These are phyloP conservation scores for Lentinus polychrous DNA, from an alignment of 1,284 basidiomycete species.

Conservation along the genomic window DNA sequence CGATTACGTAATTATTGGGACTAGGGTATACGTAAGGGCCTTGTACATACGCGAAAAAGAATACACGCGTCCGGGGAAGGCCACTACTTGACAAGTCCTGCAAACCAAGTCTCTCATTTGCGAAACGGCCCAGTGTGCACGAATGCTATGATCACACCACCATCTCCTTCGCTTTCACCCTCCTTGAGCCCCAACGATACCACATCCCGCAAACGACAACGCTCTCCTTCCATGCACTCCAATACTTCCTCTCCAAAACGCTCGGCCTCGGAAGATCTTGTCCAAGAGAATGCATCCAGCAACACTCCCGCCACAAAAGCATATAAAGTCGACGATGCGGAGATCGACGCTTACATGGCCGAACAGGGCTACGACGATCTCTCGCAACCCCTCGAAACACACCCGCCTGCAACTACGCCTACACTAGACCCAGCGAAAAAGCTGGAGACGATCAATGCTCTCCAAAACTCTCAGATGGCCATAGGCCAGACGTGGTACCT, in stretches of 20 bases:
- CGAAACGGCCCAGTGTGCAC: background rate
- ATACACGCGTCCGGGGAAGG: no score
- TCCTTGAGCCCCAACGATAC: slow-evolving; percentile 19
- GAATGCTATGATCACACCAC: slow-evolving; percentile 26
- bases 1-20: background rate
- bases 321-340: slow-evolving; percentile 15
- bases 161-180: slow-evolving; percentile 23
- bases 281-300: slow-evolving; percentile 31
- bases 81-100: no score
- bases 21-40: background rate
- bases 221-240: slow-evolving; percentile 44
- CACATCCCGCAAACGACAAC: slow-evolving; percentile 38
- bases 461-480: slow-evolving; percentile 42
- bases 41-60: background rate
- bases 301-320: background rate
- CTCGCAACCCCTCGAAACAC: slow-evolving; percentile 19
- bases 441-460: slow-evolving; percentile 39
- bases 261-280: slow-evolving; percentile 52
- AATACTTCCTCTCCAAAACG: slow-evolving; percentile 62
- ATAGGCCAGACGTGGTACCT: slow-evolving; percentile 77
- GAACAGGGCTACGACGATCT: slow-evolving; percentile 45
- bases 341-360: slow-evolving; percentile 68
- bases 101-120: no score
- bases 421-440: slow-evolving; percentile 37
- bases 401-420: slow-evolving; percentile 14